phyloP scores from a whole-genome alignment of 2,329 filamentous ascomycete species.

The Aspergillus sp. region DNA sequence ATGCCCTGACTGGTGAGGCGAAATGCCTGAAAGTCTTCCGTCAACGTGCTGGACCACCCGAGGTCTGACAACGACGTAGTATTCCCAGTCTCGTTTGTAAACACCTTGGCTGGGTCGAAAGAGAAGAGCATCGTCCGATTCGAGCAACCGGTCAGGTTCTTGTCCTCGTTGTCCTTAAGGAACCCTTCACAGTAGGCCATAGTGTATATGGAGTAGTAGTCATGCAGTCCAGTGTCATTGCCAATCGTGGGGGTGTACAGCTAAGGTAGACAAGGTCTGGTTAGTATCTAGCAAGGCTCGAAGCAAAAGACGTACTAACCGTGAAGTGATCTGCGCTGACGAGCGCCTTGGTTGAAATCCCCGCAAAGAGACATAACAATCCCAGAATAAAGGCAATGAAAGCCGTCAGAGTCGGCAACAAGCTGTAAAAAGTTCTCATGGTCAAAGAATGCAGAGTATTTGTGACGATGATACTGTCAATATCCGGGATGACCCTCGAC shows the following conservation, averaged over 20 bases:
- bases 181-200: conserved; percentile 59
- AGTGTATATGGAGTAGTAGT: conserved; percentile 62
- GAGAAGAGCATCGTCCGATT: conserved; percentile 54
- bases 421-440: conserved; percentile 15
- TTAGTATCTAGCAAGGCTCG: conserved; percentile 25
- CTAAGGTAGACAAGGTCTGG: conserved; percentile 26
- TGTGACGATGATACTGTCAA: neutral
- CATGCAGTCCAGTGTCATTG: conserved; percentile 52
- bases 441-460: neutral
- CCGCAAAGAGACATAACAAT: conserved; percentile 62
- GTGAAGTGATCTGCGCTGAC: conserved; percentile 58
- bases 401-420: conserved; percentile 53
- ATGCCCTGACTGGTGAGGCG: conserved; percentile 51
- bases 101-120: conserved; percentile 54
- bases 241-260: conserved; percentile 39
- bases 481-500: neutral
- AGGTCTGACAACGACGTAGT: conserved; percentile 53
- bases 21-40: conserved; percentile 53
- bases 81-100: conserved; percentile 50
- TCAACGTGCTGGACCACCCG: conserved; percentile 57
- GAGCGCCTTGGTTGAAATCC: conserved; percentile 56
- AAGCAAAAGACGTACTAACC: conserved; percentile 33
- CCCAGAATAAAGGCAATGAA: conserved; percentile 57
- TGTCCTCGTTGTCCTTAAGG: conserved; percentile 35
- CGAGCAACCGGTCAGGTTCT: conserved; percentile 57